Conservation (phyloP, 2,329 filamentous ascomycete species). For the Epichloe sp. region DNA sequence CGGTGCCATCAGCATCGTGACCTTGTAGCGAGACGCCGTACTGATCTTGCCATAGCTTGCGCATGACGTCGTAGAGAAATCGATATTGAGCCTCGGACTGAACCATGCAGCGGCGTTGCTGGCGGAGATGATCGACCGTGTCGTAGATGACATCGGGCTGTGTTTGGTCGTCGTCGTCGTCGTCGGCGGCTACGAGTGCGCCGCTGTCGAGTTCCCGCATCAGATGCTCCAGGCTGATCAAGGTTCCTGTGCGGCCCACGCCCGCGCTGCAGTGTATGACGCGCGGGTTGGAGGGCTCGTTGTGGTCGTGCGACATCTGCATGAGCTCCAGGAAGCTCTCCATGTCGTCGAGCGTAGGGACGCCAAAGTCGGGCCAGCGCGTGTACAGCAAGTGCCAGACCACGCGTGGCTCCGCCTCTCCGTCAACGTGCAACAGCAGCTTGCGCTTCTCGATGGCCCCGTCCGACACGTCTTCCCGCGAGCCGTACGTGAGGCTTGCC, state of each 20-base stretch:
- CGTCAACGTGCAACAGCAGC: constrained; percentile 43
- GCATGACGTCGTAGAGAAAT: constrained; percentile 80
- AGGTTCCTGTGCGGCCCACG: constrained; percentile 87
- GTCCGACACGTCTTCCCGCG: constrained; percentile 38
- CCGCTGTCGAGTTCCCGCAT: constrained; percentile 70
- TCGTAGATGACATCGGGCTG: constrained; percentile 60
- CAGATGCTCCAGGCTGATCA: constrained; percentile 90
- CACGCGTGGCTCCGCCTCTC: constrained; percentile 36
- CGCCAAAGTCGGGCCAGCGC: constrained; percentile 82
- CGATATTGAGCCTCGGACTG: constrained; percentile 73
- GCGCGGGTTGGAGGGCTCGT: constrained; percentile 48
- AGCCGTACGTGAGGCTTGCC: constrained; percentile 56
- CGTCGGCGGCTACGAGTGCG: constrained; percentile 29
- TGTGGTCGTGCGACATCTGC: constrained; percentile 46
- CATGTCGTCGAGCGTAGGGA: constrained; percentile 57
- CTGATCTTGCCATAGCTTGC: constrained; percentile 58
- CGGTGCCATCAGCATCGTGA: constrained; percentile 19
- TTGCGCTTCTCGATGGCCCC: constrained; percentile 62
- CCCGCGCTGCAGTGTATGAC: constrained; percentile 84
- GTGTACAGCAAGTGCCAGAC: constrained; percentile 80
- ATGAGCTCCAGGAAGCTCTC: constrained; percentile 57
- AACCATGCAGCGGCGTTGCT: constrained; percentile 92
- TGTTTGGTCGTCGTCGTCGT: constrained; percentile 30
- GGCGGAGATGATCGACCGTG: constrained; percentile 66
- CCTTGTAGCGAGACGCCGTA: constrained; percentile 30